Percentiles rank a stretch among this genome's conserved stretches.
Conservation (phyloP, 108 stramenopile genomes). For the Pelagomonas calceolata region DNA sequence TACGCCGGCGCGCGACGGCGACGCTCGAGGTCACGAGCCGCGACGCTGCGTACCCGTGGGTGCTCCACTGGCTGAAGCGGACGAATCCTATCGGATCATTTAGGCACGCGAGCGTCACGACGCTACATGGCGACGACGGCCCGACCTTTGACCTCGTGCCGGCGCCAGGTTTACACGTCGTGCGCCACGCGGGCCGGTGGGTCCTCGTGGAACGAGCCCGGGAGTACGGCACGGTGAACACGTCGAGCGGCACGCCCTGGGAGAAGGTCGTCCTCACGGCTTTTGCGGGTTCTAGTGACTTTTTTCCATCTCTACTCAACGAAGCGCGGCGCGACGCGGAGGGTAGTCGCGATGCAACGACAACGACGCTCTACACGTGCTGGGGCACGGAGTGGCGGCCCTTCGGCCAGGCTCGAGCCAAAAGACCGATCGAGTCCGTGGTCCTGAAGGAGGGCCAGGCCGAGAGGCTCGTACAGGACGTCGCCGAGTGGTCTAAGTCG, state of each 20-base stretch:
- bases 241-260: not conserved
- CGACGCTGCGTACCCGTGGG: not conserved
- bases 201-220: not conserved
- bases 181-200: not conserved
- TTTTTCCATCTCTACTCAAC: not conserved
- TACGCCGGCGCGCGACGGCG: not conserved
- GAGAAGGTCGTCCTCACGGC: not conserved
- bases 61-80: not conserved
- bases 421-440: not conserved
- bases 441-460: not conserved
- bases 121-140: not conserved
- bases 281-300: not conserved
- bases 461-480: not conserved
- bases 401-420: not conserved
- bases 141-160: not conserved
- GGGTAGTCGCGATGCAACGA: not conserved
- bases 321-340: not conserved
- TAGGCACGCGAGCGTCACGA: not conserved
- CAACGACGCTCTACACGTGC: not conserved
- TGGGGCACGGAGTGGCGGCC: constrained; percentile 1
- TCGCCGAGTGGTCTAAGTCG: not conserved
- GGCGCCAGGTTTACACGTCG: not conserved
- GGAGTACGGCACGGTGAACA: not conserved
- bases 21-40: not conserved
- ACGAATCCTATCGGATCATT: not conserved